Base-by-base conservation (phyloP, 139 green algal genomes). In the Chlorella sp. region DNA sequence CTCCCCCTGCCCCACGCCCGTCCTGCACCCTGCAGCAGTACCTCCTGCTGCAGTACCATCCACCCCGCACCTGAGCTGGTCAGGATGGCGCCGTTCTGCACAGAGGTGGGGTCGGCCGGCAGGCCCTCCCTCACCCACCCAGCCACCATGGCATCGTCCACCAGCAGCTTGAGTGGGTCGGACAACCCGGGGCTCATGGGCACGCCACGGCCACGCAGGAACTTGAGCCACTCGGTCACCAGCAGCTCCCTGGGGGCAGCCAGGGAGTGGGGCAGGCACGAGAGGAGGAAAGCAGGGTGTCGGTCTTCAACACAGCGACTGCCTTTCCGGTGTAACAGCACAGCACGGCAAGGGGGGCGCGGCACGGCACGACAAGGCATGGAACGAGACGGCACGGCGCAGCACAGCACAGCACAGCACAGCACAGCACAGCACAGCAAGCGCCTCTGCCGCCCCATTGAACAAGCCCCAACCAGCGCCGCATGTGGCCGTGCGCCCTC, bases 1-100 rank as follows among this genome's bases (percentile, higher is more conserved):
- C 68, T 32, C 22, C 68, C 26, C 24, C 68, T 34, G 68, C 68
- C 34, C 32, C 68, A 1, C 4, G 19, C 71, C 32, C 30, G 14
- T 0, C 48, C 48, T 57, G 48, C 48, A 5, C 7, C 48, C 48
- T 57, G 48, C 48, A 71, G 48, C 48, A 71, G 3, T 32, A 18
- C 64, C 64, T 71, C 75, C 16, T 48, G 34, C 75, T 28, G n/a
- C 69, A 37, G 26, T 28, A 21, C 75, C 37, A 4, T 16, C 75
- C 75, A 14, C 19, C 14, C 15, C 30, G 30, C 28, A 88, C 84
- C 84, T 28, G 68, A 93, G 81, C 92, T 96, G 53, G 91, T 95
- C 90, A 99, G 96, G 92, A 99, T 98, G 81, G 96, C 96, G 37
- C 96, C 97, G 90, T 98, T 99, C 91, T 98, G 96, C 14, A 98